Evolutionary conservation across 768 basidiomycete species (phyloP), one percentile per base, ranked within the genome.

Genomic region (Boletus rubescentipes): DNA sequence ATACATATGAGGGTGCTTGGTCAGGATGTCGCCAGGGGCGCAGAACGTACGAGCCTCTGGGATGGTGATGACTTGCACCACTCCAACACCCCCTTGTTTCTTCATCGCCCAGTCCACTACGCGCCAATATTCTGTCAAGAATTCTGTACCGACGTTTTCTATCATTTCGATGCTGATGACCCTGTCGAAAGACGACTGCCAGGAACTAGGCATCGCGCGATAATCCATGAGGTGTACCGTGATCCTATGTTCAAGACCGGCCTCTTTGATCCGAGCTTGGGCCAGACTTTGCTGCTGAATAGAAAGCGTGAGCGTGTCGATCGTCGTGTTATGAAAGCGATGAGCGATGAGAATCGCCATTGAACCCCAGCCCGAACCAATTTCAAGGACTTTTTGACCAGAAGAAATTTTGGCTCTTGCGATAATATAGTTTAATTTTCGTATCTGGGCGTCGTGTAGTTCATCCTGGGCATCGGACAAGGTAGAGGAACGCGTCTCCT

Each of bases 181-280:
- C 38, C 38, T 39, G 18, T 39, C 38, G 39, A 40, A 40, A 35
- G 37, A 26, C 4, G 42, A 37, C 43, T 44, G n/a, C 42, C 35
- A 51, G 15, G 35, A 44, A 34, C 18, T n/a, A n/a, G 51, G 51
- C 34, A 45, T 52, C 51, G 36, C 44, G 16, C 37, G 51, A 16
- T 46, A 46, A 18, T 52, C 48, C 44, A 52, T 52, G 26, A 51
- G 35, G 20, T 51, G 30, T 1, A 39, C 51, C 16, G 40, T 42
- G n/a, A 42, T 20, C 10, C 45, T 12, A 23, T 26, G 34, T 20
- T 46, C 20, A 1, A 46, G 21, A 16, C 45, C 34, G 3, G 34
- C 32, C 9, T 34, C 32, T 23, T n/a, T 46, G 34, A 46, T 23
- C 14, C 34, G 40, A 2, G 40, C 40, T 36, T 43, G 40, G 11